These are phyloP conservation scores for Lipomyces spencermartinsiae DNA, from an alignment of 805 yeast genomes.

Conservation along the genomic window DNA sequence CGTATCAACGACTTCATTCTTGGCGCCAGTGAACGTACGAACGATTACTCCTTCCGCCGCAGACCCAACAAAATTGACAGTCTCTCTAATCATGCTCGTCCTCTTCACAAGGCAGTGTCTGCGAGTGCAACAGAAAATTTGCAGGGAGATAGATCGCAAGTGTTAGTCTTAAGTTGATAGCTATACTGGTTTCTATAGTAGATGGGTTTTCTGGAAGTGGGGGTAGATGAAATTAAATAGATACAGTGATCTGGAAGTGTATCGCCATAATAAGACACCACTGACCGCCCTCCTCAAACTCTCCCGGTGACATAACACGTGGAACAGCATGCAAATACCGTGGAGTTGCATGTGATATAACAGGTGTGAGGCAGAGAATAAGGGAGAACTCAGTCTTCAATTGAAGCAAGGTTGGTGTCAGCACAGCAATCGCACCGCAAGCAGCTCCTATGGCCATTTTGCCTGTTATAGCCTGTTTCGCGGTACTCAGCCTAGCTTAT, in stretches of 20 bases:
- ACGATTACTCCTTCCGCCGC: neutral
- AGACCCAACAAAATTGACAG: neutral
- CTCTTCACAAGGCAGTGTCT: conserved; percentile 4
- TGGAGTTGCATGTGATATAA: neutral
- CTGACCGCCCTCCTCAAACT: neutral
- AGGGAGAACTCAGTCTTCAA: neutral
- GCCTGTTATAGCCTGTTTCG: neutral
- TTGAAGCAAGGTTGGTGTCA: conserved; percentile 1
- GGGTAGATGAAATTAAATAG: neutral
- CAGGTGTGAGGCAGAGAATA: conserved; percentile 1
- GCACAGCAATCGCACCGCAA: conserved; percentile 5
- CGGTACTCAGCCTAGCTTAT: conserved; percentile 1
- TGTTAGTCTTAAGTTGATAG: neutral
- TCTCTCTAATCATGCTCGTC: conserved; percentile 1
- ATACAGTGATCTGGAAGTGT: neutral
- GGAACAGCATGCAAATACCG: neutral
- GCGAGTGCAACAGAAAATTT: conserved; percentile 1
- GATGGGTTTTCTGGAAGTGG: conserved; percentile 4
- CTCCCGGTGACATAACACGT: conserved; percentile 2
- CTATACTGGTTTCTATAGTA: conserved; percentile 1
- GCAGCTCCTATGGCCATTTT: neutral
- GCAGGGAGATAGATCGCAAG: conserved; percentile 2
- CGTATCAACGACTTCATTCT: conserved; percentile 1
- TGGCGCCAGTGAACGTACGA: conserved; percentile 1
- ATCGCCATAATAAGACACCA: conserved; percentile 1